Base-by-base conservation (phyloP, 2,329 filamentous ascomycete genomes). In the Diaporthe aspalathi region DNA sequence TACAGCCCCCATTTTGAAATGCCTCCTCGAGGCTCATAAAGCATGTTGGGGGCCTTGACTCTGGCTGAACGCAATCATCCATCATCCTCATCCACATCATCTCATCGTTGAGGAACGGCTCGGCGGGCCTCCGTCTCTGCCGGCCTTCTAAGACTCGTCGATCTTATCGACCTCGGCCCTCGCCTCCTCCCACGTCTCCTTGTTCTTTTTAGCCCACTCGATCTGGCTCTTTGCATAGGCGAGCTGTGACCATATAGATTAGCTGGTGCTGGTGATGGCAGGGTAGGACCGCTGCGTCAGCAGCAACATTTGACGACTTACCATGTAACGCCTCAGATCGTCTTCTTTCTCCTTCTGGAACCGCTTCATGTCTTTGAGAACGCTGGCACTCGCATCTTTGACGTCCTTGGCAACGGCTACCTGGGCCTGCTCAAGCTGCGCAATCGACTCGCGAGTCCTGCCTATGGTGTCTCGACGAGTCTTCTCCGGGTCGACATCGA, bases 281-380 rank as follows among this genome's bases (percentile, higher is more conserved):
- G n/a, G 2, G 4, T 72, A 71, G 74, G 40, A 32, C 40, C 53
- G 32, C 20, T 29, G 29, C 20, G 3, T 32, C 1, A 5, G n/a
- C 43, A 38, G 20, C 9, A 40, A 5, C 16, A 67, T 16, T 27
- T 50, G 11, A 40, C 14, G 35, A 83, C 93, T 84, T 84, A 98
- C 96, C 96, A 99, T 99, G 80, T 98, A 98, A 74, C 93, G 90
- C 78, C 91, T 92, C 77, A 99, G 81, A 80, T 99, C 96, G 65
- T 95, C 94, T 83, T 99, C 97, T 82, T 99, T 99, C 82, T 98
- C 95, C 72, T 86, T 87, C 82, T 99, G 97, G 82, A 99, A 99
- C 73, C 96, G 87, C 84, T 94, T 94, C 72, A 99, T 84, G 79
- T 99, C 96, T 77, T 93, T 92, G 76, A 99, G 82, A 5, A 98